Conservation (phyloP, 495 filamentous ascomycete species). For the Filosporella fistucella region DNA sequence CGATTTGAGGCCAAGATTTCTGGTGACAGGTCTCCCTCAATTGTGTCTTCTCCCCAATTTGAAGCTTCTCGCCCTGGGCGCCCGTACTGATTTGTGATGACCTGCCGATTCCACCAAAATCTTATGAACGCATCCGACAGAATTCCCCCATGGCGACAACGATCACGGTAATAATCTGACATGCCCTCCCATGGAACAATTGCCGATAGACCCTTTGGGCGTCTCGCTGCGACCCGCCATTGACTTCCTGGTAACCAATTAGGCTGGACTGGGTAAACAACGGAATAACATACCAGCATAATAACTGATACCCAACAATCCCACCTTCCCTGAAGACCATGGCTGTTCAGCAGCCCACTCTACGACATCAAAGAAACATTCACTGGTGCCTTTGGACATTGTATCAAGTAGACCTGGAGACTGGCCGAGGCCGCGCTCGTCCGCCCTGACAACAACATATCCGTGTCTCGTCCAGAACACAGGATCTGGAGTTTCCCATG, state of each 20-base stretch:
- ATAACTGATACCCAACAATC: conserved; percentile 39
- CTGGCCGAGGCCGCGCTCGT: conserved; percentile 36
- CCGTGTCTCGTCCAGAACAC: conserved; percentile 33
- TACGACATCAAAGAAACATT: conserved; percentile 40
- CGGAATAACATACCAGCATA: conserved; percentile 25
- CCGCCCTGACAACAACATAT: conserved; percentile 39
- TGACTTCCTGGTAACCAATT: conserved; percentile 28
- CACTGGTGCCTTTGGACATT: conserved; percentile 34
- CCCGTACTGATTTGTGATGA: conserved; percentile 61
- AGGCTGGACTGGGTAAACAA: neutral
- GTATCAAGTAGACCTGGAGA: conserved; percentile 34
- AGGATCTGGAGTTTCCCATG: conserved; percentile 43
- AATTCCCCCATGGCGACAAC: conserved; percentile 54
- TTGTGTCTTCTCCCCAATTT: conserved; percentile 49
- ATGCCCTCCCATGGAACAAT: conserved; percentile 45
- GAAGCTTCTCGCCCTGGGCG: conserved; percentile 31
- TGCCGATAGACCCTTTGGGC: conserved; percentile 35
- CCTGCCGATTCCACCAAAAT: conserved; percentile 64
- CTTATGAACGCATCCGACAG: conserved; percentile 57
- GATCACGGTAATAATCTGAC: conserved; percentile 39
- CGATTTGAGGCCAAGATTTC: conserved; percentile 48
- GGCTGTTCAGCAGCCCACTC: conserved; percentile 33
- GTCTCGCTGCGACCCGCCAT: conserved; percentile 35
- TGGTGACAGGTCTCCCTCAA: conserved; percentile 49
- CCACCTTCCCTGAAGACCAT: conserved; percentile 42